A percentile compares a stretch with the other conserved stretches of the same genome.
phyloP scores from a whole-genome alignment of 495 filamentous ascomycete genomes.

The Penicillium soppii region DNA sequence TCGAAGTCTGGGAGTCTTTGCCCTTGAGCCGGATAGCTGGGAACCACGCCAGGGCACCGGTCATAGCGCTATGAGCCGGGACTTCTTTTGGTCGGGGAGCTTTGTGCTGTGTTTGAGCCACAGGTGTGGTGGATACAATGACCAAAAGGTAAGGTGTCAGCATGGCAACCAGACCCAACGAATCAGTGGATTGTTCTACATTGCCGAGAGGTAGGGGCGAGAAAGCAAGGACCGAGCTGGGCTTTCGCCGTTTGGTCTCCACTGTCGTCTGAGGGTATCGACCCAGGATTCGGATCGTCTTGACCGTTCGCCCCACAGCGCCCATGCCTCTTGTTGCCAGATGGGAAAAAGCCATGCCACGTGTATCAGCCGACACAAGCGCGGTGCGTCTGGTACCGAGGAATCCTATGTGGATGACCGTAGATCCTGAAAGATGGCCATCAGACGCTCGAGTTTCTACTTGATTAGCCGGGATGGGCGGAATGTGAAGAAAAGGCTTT shows the following conservation, averaged over 20 bases:
- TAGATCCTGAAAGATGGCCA: conserved; percentile 75
- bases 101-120: conserved; percentile 96
- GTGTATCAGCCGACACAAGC: conserved; percentile 93
- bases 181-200: conserved; percentile 82
- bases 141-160: conserved; percentile 94
- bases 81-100: conserved; percentile 86
- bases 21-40: conserved; percentile 90
- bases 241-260: conserved; percentile 70
- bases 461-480: conserved; percentile 65
- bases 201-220: conserved; percentile 88
- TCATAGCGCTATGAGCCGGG: conserved; percentile 83
- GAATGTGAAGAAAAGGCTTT: conserved; percentile 85
- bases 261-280: conserved; percentile 73
- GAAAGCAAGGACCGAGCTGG: conserved; percentile 93
- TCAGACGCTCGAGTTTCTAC: conserved; percentile 66
- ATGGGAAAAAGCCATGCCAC: conserved; percentile 97
- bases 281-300: conserved; percentile 85
- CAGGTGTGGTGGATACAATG: conserved; percentile 92
- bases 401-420: conserved; percentile 88
- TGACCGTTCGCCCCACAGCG: conserved; percentile 78
- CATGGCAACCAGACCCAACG: conserved; percentile 89
- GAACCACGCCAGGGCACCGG: conserved; percentile 94
- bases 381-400: conserved; percentile 94
- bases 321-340: conserved; percentile 89
- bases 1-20: conserved; percentile 50